phyloP scores from a whole-genome alignment of 805 yeast genomes.

The Peterozyma toletana region DNA sequence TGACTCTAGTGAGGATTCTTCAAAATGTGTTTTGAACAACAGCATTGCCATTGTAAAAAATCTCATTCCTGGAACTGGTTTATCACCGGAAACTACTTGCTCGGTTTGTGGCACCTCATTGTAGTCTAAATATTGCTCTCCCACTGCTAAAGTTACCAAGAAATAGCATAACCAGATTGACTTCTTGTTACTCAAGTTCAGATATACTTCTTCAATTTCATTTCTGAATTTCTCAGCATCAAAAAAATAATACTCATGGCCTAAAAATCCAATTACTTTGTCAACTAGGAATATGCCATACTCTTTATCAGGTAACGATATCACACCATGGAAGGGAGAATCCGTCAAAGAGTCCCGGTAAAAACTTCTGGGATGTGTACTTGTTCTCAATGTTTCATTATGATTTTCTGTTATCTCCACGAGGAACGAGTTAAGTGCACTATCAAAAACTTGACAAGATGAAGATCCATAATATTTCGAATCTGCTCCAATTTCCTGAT shows the following conservation, averaged over 20 bases:
- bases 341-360: neutral
- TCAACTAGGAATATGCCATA: neutral
- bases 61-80: conserved; percentile 15
- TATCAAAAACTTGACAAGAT: neutral
- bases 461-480: neutral
- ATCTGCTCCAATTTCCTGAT: neutral
- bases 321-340: neutral
- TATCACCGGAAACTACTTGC: neutral
- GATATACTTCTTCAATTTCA: neutral
- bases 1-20: conserved; percentile 15
- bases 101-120: neutral
- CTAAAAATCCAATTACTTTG: neutral
- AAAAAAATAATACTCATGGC: neutral
- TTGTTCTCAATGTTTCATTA: no score
- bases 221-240: neutral
- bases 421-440: neutral
- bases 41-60: conserved; percentile 15
- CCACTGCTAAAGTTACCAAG: conserved; percentile 17
- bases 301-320: neutral
- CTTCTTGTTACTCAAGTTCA: neutral
- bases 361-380: neutral
- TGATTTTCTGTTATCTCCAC: neutral
- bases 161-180: conserved; percentile 14
- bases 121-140: conserved; percentile 17
- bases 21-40: conserved; percentile 14